A percentile compares a stretch with the other conserved stretches of the same genome.
Evolutionary conservation across 148 eudicot genomes (phyloP).

Genomic region (Beta vulgaris): DNA sequence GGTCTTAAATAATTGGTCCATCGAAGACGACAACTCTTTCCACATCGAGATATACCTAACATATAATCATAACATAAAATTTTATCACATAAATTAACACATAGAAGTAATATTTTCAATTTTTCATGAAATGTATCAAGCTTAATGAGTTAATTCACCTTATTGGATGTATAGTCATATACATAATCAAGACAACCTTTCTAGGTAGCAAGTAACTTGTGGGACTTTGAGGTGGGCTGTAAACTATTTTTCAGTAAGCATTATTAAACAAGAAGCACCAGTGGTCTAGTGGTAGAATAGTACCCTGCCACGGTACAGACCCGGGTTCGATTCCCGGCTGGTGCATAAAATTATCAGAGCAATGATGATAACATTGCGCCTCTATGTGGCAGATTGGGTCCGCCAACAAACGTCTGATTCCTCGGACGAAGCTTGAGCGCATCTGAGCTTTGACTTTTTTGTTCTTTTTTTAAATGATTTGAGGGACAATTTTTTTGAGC

Average conservation of each 20-base stretch:
- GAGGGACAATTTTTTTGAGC: too few species aligned
- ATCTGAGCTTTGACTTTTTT: conserved; percentile 19
- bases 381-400: conserved; percentile 13
- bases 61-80: too few species aligned
- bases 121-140: too few species aligned
- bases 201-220: not conserved
- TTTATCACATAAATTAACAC: too few species aligned
- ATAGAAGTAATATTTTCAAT: not conserved
- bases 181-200: not conserved
- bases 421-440: not conserved
- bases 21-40: conserved; percentile 39
- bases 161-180: not conserved
- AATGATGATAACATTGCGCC: conserved; percentile 3
- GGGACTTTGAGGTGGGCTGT: too few species aligned
- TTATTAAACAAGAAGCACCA: conserved; percentile 24
- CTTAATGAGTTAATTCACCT: not conserved
- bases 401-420: conserved; percentile 12
- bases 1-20: conserved; percentile 34
- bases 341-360: conserved; percentile 20
- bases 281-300: conserved; percentile 58
- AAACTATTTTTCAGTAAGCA: too few species aligned
- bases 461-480: not conserved
- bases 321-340: conserved; percentile 55
- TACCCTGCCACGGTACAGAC: conserved; percentile 53
- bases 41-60: conserved; percentile 27